phyloP scores from a whole-genome alignment of 257 asterid species.

The Gynochthodes officinalis region DNA sequence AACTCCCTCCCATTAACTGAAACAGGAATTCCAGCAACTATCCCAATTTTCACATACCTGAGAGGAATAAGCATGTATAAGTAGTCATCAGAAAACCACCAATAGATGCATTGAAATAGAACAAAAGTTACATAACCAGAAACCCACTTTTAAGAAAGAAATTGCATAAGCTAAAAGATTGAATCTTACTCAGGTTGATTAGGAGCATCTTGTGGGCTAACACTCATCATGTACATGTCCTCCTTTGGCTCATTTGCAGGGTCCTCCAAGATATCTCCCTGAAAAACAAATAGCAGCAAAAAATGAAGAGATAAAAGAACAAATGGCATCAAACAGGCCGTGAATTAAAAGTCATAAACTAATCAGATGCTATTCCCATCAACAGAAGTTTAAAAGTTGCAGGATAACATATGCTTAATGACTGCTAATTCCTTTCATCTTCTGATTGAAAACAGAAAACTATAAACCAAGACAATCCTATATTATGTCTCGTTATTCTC shows the following conservation, averaged over 20 bases:
- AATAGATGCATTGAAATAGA: neutral
- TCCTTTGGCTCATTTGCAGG: constrained; percentile 90
- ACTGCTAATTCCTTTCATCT: neutral
- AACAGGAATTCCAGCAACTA: constrained; percentile 70
- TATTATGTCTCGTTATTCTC: neutral
- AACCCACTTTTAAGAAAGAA: too few species aligned
- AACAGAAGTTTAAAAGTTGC: neutral
- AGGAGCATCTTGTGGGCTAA: constrained; percentile 80
- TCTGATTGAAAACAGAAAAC: neutral
- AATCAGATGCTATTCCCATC: neutral
- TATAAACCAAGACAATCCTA: neutral
- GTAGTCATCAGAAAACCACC: neutral
- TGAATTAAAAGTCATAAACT: neutral
- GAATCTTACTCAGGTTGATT: constrained; percentile 72
- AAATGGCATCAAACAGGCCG: neutral
- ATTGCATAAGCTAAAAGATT: neutral
- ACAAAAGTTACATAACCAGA: neutral
- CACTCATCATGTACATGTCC: constrained; percentile 93
- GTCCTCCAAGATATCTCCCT: constrained; percentile 95
- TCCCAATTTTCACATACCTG: constrained; percentile 76
- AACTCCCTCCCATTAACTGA: constrained; percentile 68
- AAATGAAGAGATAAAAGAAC: neutral
- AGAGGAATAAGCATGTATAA: constrained; percentile 5
- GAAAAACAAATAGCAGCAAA: constrained; percentile 2
- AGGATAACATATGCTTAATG: neutral